These are phyloP conservation scores for Singerocomus inundabilis DNA, from an alignment of 1,284 basidiomycete species.

Conservation along the genomic window DNA sequence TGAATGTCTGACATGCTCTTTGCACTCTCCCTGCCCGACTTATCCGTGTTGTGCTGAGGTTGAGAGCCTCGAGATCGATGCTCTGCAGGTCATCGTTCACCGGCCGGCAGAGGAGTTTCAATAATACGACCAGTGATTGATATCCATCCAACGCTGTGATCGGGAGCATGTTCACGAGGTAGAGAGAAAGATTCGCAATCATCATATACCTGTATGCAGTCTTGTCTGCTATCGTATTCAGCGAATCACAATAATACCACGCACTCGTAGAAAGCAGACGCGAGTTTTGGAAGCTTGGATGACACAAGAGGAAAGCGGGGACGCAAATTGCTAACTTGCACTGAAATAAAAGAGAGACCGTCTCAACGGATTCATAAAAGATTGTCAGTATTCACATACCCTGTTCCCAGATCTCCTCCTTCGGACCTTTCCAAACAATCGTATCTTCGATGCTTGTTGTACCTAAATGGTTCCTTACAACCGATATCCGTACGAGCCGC, in stretches of 20 bases:
- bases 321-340: constrained; percentile 49
- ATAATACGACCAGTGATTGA: constrained; percentile 43
- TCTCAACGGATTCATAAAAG: not conserved
- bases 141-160: constrained; percentile 62
- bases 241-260: constrained; percentile 22
- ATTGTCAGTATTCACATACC: constrained; percentile 39
- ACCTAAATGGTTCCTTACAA: constrained; percentile 19
- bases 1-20: constrained; percentile 14
- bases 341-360: constrained; percentile 35
- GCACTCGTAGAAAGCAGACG: constrained; percentile 47
- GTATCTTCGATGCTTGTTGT: constrained; percentile 26
- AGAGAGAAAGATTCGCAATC: constrained; percentile 64
- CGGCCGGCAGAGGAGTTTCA: constrained; percentile 33
- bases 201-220: constrained; percentile 52
- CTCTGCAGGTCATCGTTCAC: not conserved
- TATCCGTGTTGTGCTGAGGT: not conserved
- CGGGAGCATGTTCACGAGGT: constrained; percentile 71
- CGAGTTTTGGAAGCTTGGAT: constrained; percentile 39
- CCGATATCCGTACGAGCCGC: constrained; percentile 49
- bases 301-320: constrained; percentile 50
- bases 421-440: constrained; percentile 68
- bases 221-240: not conserved
- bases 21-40: constrained; percentile 17
- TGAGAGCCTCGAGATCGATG: constrained; percentile 22
- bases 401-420: constrained; percentile 66